Base-by-base conservation (phyloP, 768 basidiomycete species). In the Leccinellum albellum region DNA sequence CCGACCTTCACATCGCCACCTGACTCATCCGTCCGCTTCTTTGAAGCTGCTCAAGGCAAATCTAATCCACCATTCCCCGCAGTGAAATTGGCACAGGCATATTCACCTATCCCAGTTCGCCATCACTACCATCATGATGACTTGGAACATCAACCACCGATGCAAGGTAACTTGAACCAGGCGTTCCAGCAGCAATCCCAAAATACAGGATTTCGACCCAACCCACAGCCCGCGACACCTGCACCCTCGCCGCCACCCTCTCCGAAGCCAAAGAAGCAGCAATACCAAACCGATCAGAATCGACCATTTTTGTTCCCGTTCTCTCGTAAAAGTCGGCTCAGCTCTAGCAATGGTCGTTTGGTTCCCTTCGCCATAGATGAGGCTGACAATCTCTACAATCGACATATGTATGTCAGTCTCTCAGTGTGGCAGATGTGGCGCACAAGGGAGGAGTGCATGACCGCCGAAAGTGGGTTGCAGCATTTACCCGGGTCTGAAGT, bases 311-410 rank as follows among this genome's bases (percentile, higher is more conserved):
- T 98, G 58, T 95, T 99, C 70, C 97, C 97, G 0, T 99, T 97
- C 70, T 91, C 94, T 6, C 82, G 85, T n/a, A 73, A 59, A 40
- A 79, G 73, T 50, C 78, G 73, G 54, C 77, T 78, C 53, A 76
- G 82, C 28, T 56, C 68, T 47, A 80, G 82, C 50, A 81, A 85
- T 56, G 78, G 78, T 23, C 81, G 83, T 42, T 76, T 91, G n/a
- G 91, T 98, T 3, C 97, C 97, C 2, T 94, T 88, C 70, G 94
- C 94, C 4, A 94, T 99, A 57, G 93, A 94, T 46, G 97, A 99
- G 70, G 97, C 97, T 1, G 93, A 96, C 71, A 84, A 83, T 52
- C 79, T 99, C 45, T 98, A 95, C 70, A 83, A 84, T 61, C 84
- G 83, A 60, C 94, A 98, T 68, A 88, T 96, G 85, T 88, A 97